phyloP scores from a whole-genome alignment of 306 rosid species.

The Urtica urens region DNA sequence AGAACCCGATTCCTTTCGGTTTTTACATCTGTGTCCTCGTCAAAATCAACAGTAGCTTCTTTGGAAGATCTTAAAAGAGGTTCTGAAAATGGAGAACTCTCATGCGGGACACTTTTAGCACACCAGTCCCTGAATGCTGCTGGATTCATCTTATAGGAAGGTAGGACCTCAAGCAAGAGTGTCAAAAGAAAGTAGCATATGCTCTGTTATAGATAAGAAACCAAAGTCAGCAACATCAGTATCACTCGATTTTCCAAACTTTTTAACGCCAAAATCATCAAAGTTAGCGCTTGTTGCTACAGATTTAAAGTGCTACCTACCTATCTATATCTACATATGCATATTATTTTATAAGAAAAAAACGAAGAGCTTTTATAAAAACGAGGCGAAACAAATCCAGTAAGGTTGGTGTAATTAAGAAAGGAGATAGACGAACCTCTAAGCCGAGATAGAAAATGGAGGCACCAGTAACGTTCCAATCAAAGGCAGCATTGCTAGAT shows the following conservation, averaged over 20 bases:
- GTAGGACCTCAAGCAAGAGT: slow-evolving; percentile 59
- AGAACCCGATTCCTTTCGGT: slow-evolving; percentile 80
- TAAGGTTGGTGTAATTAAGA: not conserved
- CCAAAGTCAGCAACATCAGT: not conserved
- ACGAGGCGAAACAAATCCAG: too few relatives aligned
- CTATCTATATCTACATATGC: too few relatives aligned
- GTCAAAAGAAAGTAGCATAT: slow-evolving; percentile 62
- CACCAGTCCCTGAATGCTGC: slow-evolving; percentile 42
- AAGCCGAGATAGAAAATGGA: slow-evolving; percentile 81
- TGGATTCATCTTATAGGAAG: slow-evolving; percentile 45
- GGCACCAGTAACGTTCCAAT: slow-evolving; percentile 95
- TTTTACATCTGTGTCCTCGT: slow-evolving; percentile 78
- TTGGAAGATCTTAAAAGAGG: slow-evolving; percentile 50
- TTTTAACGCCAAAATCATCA: too few relatives aligned
- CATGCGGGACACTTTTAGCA: slow-evolving; percentile 18
- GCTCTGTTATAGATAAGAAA: slow-evolving; percentile 47
- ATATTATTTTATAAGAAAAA: too few relatives aligned
- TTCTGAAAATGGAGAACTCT: slow-evolving; percentile 38
- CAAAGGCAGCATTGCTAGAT: slow-evolving; percentile 63
- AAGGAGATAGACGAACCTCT: slow-evolving; percentile 37
- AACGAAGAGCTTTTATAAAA: too few relatives aligned
- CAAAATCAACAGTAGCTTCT: slow-evolving; percentile 29
- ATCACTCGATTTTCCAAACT: too few relatives aligned
- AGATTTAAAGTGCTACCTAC: too few relatives aligned
- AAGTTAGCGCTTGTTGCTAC: too few relatives aligned